Evolutionary conservation across 371 early-diverging fungal genomes (phyloP), one percentile per base, ranked within the genome.

Genomic region (Entomophthora muscae): DNA sequence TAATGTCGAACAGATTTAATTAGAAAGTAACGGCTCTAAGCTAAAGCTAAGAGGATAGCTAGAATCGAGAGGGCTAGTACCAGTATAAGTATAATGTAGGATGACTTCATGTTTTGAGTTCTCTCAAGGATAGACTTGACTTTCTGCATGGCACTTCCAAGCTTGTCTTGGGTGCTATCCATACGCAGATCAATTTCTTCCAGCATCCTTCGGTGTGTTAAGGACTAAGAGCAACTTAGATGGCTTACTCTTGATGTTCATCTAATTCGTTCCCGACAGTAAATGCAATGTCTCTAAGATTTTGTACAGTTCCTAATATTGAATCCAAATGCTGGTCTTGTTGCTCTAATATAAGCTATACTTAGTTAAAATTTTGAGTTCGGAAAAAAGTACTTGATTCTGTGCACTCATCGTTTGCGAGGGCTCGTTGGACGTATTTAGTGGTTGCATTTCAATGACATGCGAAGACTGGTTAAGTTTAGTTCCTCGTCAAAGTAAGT

Each of bases 261-360:
- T 55, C 56, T 21, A 55, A 23, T 55, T 55, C 56, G 21, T 27
- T 27, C 22, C 56, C 56, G 12, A 55, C 27, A 27, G 56, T 55
- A 12, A 55, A 22, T 13, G 56, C 56, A 27, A 55, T 55, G 10
- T 55, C 56, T 12, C 56, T 22, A 24, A 55, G 56, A 23, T 23
- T 55, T 22, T 55, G 56, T 10, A 55, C 56, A 55, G 56, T 55
- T 5, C 27, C 27, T 12, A 55, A 10, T 7, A 55, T 27, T 13
- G 56, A 55, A 27, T 55, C 56, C 27, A 55, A 55, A 13, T 55
- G 56, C 21, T 55, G 56, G 56, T 55, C 56, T 55, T 55, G 56
- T 27, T 55, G 24, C 27, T 55, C 56, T 27, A 55, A 24, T 13
- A 55, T 22, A 22, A 55, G 56, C 56, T 55, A 55, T 13, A 23